These are phyloP conservation scores for Teunomyces kruisii DNA, from an alignment of 805 yeast genomes.

Conservation along the genomic window DNA sequence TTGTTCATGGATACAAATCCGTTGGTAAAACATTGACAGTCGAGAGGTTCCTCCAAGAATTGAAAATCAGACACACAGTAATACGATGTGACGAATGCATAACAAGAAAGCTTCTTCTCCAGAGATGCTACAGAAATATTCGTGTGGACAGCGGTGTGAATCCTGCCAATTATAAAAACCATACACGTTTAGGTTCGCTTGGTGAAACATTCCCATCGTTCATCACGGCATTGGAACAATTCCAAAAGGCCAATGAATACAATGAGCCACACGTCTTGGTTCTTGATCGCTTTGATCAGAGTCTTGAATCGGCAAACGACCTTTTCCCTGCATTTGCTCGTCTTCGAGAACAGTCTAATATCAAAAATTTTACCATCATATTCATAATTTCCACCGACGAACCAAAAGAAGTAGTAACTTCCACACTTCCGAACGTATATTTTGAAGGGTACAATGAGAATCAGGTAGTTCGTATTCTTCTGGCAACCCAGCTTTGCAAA, in stretches of 20 bases:
- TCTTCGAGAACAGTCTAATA: conserved; percentile 42
- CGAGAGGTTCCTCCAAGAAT: conserved; percentile 24
- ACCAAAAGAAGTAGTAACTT: conserved; percentile 36
- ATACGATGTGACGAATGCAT: conserved; percentile 48
- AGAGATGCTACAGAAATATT: conserved; percentile 39
- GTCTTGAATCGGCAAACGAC: conserved; percentile 43
- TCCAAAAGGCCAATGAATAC: conserved; percentile 30
- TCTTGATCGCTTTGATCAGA: conserved; percentile 48
- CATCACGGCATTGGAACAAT: conserved; percentile 39
- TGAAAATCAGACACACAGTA: conserved; percentile 26
- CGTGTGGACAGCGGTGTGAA: conserved; percentile 35
- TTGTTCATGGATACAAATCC: conserved; percentile 50
- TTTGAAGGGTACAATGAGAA: conserved; percentile 38
- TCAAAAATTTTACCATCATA: conserved; percentile 34
- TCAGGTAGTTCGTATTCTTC: conserved; percentile 39
- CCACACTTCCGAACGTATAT: conserved; percentile 39
- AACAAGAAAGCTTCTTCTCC: conserved; percentile 40
- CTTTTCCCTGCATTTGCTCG: conserved; percentile 39
- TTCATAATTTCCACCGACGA: conserved; percentile 42
- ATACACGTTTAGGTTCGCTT: conserved; percentile 21
- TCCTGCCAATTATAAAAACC: conserved; percentile 10
- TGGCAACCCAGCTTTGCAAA: conserved; percentile 24
- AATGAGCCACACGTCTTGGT: conserved; percentile 42
- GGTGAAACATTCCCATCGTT: conserved; percentile 46
- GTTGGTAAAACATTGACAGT: conserved; percentile 49